A percentile compares a stretch with the other conserved stretches of the same genome.
Conservation (phyloP, 345 rosid genomes). For the Sonneratia alba region DNA sequence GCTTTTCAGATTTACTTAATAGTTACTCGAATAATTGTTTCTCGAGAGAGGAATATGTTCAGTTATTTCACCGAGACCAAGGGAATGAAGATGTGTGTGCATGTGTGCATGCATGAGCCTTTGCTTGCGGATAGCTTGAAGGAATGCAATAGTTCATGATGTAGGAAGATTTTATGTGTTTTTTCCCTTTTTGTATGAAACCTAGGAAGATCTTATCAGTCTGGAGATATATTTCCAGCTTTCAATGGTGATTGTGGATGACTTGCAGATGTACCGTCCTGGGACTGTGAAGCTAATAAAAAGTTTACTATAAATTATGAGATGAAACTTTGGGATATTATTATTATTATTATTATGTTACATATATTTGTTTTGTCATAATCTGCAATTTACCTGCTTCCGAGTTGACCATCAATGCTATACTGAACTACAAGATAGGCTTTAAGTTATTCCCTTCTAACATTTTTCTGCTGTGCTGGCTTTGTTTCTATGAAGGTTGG, state of each 20-base stretch:
- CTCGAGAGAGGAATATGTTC: neutral
- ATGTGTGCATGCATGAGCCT: too few relatives aligned
- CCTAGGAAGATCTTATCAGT: too few relatives aligned
- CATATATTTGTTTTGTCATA: neutral
- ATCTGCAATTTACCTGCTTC: neutral
- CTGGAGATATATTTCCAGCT: too few relatives aligned
- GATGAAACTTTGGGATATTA: neutral
- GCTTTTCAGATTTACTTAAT: neutral
- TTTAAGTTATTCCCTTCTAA: neutral
- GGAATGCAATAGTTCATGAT: too few relatives aligned
- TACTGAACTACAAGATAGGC: neutral
- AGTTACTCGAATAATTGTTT: neutral
- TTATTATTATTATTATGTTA: neutral
- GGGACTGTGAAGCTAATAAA: neutral
- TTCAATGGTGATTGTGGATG: neutral
- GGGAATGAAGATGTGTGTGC: neutral
- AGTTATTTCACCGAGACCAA: neutral
- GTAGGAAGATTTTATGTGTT: too few relatives aligned
- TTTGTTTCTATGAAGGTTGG: conserved; percentile 57
- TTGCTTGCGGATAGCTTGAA: too few relatives aligned
- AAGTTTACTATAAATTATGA: neutral
- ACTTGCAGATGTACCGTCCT: neutral
- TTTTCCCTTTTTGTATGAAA: too few relatives aligned
- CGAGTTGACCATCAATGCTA: neutral
- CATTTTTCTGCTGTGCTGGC: conserved; percentile 1